Evolutionary conservation across 768 basidiomycete species (phyloP), one percentile per base, ranked within the genome.

Genomic region (Pholiota microspora): DNA sequence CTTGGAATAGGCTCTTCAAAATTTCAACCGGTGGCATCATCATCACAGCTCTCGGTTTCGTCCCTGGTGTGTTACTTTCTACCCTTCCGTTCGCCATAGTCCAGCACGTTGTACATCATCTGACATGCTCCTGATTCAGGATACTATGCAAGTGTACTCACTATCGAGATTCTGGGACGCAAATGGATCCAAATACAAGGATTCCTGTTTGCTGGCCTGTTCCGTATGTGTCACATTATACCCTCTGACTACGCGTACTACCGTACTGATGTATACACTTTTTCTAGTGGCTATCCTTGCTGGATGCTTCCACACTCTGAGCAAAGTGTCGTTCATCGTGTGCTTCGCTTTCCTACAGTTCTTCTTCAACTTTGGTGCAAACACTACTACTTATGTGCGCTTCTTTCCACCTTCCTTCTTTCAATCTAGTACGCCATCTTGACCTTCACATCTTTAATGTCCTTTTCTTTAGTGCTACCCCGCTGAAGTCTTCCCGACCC

Each of bases 351-450:
- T 91, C 60, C 71, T 89, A 21, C 87, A 88, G 75, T 88, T 88
- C 74, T 88, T 89, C 77, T 89, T 89, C 77, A 89, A 90, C 72
- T 91, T 89, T 62, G 88, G 89, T 16, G 85, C 86, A 2, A 89
- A 89, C 64, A 72, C 82, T 78, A 84, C 82, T 5, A 79, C 82
- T 56, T 84, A 80, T 51, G 78, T 83, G 62, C 49, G 69, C 62
- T 0, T 51, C 21, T 62, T 0, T 51, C 21, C 27, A 24, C 10
- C 35, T 23, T 21, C 7, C 21, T n/a, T 45, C 34, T 15, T 23
- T 7, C 31, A 12, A 45, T 45, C 13, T 24, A 29, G 24, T 34
- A 21, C 2, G 24, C 32, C 36, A 15, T 18, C 6, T 18, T 18
- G 13, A n/a, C 50, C 27, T 9, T 34, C 7, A 2, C 21, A 21